Base-by-base conservation (phyloP, 257 asterid species). In the Gynochthodes officinalis region DNA sequence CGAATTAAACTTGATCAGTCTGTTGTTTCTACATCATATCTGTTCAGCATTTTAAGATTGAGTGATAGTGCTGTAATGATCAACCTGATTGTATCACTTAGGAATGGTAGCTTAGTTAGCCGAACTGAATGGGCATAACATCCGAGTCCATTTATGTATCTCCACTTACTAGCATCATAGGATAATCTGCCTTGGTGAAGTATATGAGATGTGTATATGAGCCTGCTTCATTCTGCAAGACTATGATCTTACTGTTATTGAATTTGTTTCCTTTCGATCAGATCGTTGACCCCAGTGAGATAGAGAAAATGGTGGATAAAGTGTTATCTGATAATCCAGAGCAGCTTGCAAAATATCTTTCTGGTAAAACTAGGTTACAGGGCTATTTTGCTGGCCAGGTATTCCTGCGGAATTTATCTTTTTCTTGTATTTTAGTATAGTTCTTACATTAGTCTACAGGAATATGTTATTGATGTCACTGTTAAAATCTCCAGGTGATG, bases 311-410 rank as follows among this genome's bases (percentile, higher is more conserved):
- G 83, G 95, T 95, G 72, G 96, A 95, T 79, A 89, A 78, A 80
- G 90, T 92, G 73, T 82, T 95, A 30, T 91, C 89, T 32, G 89
- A 79, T 50, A 95, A 85, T 77, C 98, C 95, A 11, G 90, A 87
- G 82, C 98, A 91, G 83, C 79, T 95, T 75, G 92, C 85, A 75
- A 96, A 95, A 74, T 95, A 92, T 74, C 87, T 92, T 33, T 89
- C 90, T 54, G 99, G 99, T 64, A 95, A 87, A 86, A 92, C 96
- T 49, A 95, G 87, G 88, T 84, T 95, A n/a, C 92, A 89, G 80
- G 97, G 97, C 59, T 94, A 40, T 81, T 94, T 94, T 70, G 99
- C 97, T 75, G 99, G 99, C 80, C 98, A 94, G 96, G 98, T 94
- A 66, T 76, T 72, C 64, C 53, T 46, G 43, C 49, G 46, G 25